A percentile compares a stretch with the other conserved stretches of the same genome.
Conservation (phyloP, 441 rosid species). For the Omphalea diandra region DNA sequence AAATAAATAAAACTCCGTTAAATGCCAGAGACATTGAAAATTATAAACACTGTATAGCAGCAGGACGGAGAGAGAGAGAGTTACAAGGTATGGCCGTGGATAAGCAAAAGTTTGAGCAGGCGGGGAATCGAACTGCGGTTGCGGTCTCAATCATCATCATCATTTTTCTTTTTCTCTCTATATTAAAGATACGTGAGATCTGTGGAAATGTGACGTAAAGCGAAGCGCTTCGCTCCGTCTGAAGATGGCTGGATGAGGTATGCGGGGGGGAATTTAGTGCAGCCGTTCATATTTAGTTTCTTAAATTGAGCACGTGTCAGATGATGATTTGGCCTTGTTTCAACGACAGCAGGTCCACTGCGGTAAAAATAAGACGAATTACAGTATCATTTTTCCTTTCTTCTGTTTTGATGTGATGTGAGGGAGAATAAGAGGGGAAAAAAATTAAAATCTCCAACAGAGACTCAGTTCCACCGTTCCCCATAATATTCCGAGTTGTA, state of each 20-base stretch:
- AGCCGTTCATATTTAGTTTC: background rate
- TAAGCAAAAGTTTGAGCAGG: constrained; percentile 48
- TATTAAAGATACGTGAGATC: background rate
- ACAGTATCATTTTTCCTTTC: no score
- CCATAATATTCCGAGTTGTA: background rate
- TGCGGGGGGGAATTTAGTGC: constrained; percentile 17
- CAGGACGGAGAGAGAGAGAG: constrained; percentile 17
- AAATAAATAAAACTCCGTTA: no score
- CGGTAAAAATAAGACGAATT: no score
- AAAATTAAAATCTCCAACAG: background rate
- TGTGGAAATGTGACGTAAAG: no score
- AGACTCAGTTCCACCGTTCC: no score
- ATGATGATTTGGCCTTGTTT: no score
- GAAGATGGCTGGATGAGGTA: no score
- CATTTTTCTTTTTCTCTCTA: constrained; percentile 5
- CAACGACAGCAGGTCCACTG: no score
- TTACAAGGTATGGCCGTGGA: constrained; percentile 52
- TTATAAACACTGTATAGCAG: background rate
- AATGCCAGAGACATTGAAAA: no score
- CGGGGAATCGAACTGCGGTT: constrained; percentile 60
- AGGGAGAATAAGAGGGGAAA: background rate
- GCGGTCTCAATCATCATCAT: constrained; percentile 61
- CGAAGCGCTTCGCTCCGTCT: no score
- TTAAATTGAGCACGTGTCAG: background rate
- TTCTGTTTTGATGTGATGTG: constrained; percentile 12